phyloP scores from a whole-genome alignment of 2,329 filamentous ascomycete species.

The Magnaporthiopsis poae region DNA sequence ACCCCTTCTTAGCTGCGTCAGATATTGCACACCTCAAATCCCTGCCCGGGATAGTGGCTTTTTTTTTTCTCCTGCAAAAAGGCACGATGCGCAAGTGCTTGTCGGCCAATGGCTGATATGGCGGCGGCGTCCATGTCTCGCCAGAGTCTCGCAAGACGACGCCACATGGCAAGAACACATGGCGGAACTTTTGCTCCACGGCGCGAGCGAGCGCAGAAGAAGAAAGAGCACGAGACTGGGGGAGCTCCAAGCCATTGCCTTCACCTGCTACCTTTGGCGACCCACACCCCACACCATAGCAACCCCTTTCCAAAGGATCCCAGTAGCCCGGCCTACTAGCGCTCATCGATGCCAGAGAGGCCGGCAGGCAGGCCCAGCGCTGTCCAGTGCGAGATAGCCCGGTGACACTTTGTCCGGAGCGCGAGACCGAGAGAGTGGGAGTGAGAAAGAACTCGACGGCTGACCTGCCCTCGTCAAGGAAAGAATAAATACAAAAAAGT shows the following conservation, averaged over 20 bases:
- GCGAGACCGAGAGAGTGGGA: neutral
- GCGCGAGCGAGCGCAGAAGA: no score
- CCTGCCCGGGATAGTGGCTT: no score
- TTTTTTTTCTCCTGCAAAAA: neutral
- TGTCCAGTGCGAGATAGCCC: neutral
- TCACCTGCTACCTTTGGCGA: neutral
- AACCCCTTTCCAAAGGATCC: neutral
- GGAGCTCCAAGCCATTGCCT: no score
- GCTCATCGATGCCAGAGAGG: neutral
- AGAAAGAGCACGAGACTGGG: no score
- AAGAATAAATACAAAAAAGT: no score
- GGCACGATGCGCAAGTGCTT: neutral
- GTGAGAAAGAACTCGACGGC: neutral
- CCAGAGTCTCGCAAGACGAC: neutral
- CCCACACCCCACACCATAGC: neutral
- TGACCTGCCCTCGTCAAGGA: neutral
- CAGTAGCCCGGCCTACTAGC: no score
- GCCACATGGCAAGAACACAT: no score
- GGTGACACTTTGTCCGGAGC: neutral
- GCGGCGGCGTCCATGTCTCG: no score
- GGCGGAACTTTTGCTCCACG: no score
- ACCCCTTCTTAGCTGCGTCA: neutral
- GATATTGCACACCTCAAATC: neutral
- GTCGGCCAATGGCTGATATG: neutral
- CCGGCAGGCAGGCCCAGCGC: no score